Base-by-base conservation (phyloP, 768 basidiomycete species). In the Leccinum incarnatum region DNA sequence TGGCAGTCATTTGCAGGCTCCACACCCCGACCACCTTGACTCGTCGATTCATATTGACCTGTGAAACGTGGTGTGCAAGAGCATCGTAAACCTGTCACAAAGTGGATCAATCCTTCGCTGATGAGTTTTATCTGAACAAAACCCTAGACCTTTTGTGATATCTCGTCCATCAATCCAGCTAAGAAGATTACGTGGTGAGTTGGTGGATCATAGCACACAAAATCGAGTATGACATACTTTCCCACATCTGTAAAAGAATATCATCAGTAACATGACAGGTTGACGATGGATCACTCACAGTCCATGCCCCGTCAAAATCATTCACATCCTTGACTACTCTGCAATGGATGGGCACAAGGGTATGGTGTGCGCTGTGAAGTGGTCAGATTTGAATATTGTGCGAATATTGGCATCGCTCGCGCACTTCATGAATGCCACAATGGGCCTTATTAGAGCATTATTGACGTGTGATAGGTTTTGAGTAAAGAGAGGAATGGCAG, bases 371-470 rank as follows among this genome's bases (percentile, higher is more conserved):
- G 72, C 96, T 98, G 64, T 25, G 63, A 3, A 55, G 71, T 29
- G 21, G 15, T 32, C 9, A 29, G 19, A 19, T 58, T 12, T 57
- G 46, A 53, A 37, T 40, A 45, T 56, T 6, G 30, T 55, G 51
- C 46, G 29, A 45, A 8, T 23, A 60, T 11, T 10, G 8, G 15
- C n/a, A 9, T 36, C 15, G 37, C 6, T 36, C 8, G 79, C 88
- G 59, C 66, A 95, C 95, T 97, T 97, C 87, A 98, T 95, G 70
- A 99, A 99, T 1, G 94, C 96, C 15, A 98, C 97, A 62, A 99
- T 98, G 4, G 97, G 95, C 65, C 97, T 74, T 50, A 97, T 89
- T 25, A 98, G 77, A 21, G 97, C 97, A 67, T 88, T 91, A 67
- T 96, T 97, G 61, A 92, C 88, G 67, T 96, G 93, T 47, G 91